Conservation (phyloP, 176 grass and related monocot genomes). For the Miscanthus lutarioriparius region DNA sequence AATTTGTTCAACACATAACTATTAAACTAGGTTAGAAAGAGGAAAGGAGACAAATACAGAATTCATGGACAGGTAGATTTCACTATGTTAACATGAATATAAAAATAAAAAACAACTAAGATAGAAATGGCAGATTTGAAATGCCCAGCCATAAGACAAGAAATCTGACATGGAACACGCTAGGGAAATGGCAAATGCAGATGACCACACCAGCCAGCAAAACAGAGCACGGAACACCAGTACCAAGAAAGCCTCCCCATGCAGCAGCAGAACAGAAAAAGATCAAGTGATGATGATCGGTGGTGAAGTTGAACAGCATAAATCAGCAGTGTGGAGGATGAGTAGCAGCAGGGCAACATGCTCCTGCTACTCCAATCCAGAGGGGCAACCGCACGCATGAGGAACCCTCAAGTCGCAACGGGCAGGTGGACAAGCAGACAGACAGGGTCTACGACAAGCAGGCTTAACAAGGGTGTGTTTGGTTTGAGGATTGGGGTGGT, state of each 20-base stretch:
- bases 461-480: background rate
- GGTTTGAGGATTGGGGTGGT: background rate
- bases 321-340: background rate
- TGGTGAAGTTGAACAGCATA: background rate
- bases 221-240: background rate
- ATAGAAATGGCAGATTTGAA: background rate
- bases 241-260: background rate
- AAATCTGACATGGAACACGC: background rate
- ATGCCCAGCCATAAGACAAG: background rate
- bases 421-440: background rate
- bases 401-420: background rate
- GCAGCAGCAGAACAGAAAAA: background rate
- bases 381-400: background rate
- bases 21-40: background rate
- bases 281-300: background rate
- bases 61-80: background rate
- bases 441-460: background rate
- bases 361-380: background rate
- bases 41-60: background rate
- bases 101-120: conserved; percentile 2
- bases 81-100: background rate
- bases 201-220: background rate
- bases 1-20: background rate
- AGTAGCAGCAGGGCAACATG: background rate
- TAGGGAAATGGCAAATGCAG: background rate